Evolutionary conservation across 495 filamentous ascomycete species (phyloP).

Genomic region (Annulohypoxylon stygium): DNA sequence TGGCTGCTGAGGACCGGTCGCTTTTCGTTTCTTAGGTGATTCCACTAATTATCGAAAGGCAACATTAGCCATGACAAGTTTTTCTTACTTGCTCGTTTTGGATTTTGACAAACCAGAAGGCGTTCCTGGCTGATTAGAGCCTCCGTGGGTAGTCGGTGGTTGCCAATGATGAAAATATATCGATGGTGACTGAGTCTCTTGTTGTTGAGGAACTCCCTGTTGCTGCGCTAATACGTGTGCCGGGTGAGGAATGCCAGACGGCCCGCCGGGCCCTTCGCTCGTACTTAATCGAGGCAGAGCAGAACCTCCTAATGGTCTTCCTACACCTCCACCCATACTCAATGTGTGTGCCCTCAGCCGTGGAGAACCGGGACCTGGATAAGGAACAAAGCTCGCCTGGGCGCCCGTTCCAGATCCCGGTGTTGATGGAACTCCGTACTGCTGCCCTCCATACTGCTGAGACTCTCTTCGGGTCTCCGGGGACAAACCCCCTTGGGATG

Average conservation of each 20-base stretch:
- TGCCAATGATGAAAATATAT: conserved; percentile 96
- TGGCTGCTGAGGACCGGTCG: conserved; percentile 70
- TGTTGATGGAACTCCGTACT: conserved; percentile 62
- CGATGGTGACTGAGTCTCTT: conserved; percentile 72
- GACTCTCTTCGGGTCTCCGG: conserved; percentile 63
- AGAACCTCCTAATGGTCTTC: conserved; percentile 48
- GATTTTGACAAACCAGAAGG: conserved; percentile 75
- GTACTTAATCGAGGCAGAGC: conserved; percentile 51
- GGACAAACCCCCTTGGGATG: conserved; percentile 62
- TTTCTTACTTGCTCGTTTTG: conserved; percentile 64
- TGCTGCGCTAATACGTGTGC: conserved; percentile 52
- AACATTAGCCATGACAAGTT: conserved; percentile 64
- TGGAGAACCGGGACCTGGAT: conserved; percentile 57
- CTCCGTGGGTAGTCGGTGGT: conserved; percentile 75
- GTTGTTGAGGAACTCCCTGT: conserved; percentile 57
- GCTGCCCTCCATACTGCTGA: conserved; percentile 54
- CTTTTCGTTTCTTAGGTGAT: conserved; percentile 82
- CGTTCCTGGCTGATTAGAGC: conserved; percentile 71
- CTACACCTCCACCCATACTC: conserved; percentile 53
- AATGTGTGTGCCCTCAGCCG: conserved; percentile 56
- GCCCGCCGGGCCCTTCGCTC: conserved; percentile 42
- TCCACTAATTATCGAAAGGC: conserved; percentile 64
- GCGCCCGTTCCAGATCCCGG: conserved; percentile 59
- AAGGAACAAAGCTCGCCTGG: conserved; percentile 52
- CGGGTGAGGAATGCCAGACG: conserved; percentile 48